Evolutionary conservation across 2,329 filamentous ascomycete genomes (phyloP).

Genomic region (Diplodia corticola): DNA sequence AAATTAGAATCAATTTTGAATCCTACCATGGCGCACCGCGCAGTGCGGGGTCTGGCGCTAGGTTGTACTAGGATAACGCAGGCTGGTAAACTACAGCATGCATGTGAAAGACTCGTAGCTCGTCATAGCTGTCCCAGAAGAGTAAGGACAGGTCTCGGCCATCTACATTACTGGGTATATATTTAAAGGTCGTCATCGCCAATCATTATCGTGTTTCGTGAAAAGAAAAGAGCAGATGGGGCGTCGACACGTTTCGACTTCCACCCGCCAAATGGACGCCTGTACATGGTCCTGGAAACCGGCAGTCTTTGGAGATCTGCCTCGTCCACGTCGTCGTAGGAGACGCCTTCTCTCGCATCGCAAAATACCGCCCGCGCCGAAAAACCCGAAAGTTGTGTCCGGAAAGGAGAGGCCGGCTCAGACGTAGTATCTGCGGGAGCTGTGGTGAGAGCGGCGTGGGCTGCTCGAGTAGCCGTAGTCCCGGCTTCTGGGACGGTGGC

Average conservation of each 20-base stretch:
- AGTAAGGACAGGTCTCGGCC: slow-evolving; percentile 9
- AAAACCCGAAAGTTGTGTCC: background rate
- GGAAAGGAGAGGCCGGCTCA: background rate
- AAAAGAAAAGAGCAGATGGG: background rate
- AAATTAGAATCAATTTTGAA: background rate
- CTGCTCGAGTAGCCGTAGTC: slow-evolving; percentile 32
- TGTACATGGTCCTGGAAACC: slow-evolving; percentile 2
- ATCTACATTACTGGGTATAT: slow-evolving; percentile 20
- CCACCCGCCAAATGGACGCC: background rate
- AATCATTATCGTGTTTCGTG: slow-evolving; percentile 7
- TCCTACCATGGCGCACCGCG: background rate
- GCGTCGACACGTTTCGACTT: background rate
- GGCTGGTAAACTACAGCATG: background rate
- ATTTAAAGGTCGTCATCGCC: slow-evolving; percentile 13
- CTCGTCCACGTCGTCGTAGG: background rate
- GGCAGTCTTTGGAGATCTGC: background rate
- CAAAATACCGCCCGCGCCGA: slow-evolving; percentile 10
- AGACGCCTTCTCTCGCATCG: slow-evolving; percentile 1
- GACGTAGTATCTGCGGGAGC: slow-evolving; percentile 39
- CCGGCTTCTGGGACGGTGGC: slow-evolving; percentile 26
- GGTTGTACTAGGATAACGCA: background rate
- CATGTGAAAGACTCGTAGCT: slow-evolving; percentile 5
- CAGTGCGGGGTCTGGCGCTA: background rate
- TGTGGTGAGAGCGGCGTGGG: slow-evolving; percentile 41
- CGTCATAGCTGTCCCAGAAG: slow-evolving; percentile 1